A percentile compares a stretch with the other conserved stretches of the same genome.
Conservation (phyloP, 495 filamentous ascomycete genomes). For the Oidiodendron maius region DNA sequence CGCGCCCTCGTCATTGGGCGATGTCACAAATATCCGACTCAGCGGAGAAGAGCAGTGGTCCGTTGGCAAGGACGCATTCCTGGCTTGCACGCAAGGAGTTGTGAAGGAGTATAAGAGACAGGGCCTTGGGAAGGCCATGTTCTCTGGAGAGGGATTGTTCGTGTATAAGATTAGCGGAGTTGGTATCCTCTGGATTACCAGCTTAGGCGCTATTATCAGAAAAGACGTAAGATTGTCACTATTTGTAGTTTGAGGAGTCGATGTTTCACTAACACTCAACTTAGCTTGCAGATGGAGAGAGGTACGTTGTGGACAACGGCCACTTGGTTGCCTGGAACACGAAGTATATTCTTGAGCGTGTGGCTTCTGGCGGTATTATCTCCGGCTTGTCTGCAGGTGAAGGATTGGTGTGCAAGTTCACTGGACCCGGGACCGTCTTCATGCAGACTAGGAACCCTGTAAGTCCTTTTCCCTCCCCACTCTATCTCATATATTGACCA, state of each 20-base stretch:
- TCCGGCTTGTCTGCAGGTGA: constrained; percentile 72
- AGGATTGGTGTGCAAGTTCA: constrained; percentile 90
- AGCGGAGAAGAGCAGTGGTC: constrained; percentile 66
- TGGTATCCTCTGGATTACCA: constrained; percentile 82
- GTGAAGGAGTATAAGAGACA: constrained; percentile 81
- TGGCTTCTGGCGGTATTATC: constrained; percentile 83
- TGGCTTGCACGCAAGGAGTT: constrained; percentile 73
- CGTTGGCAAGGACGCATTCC: constrained; percentile 74
- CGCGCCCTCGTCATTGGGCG: constrained; percentile 73
- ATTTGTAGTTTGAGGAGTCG: background rate
- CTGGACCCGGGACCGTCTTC: constrained; percentile 87
- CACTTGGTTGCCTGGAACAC: constrained; percentile 97
- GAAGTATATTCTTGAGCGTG: constrained; percentile 84
- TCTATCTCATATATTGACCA: background rate
- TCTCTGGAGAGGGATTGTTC: constrained; percentile 89
- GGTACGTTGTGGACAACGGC: constrained; percentile 91
- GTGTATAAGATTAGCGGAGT: constrained; percentile 78
- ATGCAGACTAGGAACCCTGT: constrained; percentile 86
- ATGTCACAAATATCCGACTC: constrained; percentile 76
- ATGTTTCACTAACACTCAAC: constrained; percentile 10
- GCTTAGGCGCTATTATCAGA: constrained; percentile 89
- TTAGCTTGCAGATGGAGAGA: constrained; percentile 69
- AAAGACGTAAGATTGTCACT: constrained; percentile 70
- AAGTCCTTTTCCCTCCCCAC: constrained; percentile 21
- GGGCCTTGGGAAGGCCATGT: constrained; percentile 84